Conservation (phyloP, 768 basidiomycete species). For the Russula earlei region DNA sequence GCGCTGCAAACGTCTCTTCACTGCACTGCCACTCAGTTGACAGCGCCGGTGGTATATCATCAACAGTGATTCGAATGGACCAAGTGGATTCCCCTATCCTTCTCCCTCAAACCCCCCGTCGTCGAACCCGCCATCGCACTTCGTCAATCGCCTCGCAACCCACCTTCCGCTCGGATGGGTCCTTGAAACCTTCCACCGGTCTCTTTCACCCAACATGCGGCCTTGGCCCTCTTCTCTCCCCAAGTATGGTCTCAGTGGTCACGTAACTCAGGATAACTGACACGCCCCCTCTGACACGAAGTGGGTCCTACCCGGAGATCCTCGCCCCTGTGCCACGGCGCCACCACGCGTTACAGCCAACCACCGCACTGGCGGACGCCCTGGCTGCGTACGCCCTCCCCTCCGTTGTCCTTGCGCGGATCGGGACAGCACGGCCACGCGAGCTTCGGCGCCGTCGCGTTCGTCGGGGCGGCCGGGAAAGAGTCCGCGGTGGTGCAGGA, state of each 20-base stretch:
- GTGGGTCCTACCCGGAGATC: conserved; percentile 9
- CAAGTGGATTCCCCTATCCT: not conserved
- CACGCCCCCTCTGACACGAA: not conserved
- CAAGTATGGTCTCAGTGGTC: not conserved
- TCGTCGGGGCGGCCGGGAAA: conserved; percentile 32
- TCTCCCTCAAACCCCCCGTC: not conserved
- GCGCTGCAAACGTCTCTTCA: too few relatives aligned
- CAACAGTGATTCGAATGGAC: too few relatives aligned
- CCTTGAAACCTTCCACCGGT: not conserved
- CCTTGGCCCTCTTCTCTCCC: not conserved
- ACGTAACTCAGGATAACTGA: not conserved
- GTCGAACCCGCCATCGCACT: not conserved
- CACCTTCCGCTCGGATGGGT: conserved; percentile 1
- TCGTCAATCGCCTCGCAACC: conserved; percentile 8
- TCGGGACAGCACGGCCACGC: conserved; percentile 28
- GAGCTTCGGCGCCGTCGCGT: conserved; percentile 41
- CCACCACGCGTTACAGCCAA: conserved; percentile 11
- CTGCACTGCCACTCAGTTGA: too few relatives aligned
- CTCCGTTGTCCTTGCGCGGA: conserved; percentile 38
- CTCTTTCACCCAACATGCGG: conserved; percentile 5
- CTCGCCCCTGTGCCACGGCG: conserved; percentile 6
- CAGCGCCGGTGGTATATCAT: too few relatives aligned
- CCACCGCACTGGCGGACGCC: conserved; percentile 6
- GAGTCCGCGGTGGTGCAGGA: conserved; percentile 15
- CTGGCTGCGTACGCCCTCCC: conserved; percentile 16